These are phyloP conservation scores for Coniferiporia weirii DNA, from an alignment of 1,284 basidiomycete genomes.

Conservation along the genomic window DNA sequence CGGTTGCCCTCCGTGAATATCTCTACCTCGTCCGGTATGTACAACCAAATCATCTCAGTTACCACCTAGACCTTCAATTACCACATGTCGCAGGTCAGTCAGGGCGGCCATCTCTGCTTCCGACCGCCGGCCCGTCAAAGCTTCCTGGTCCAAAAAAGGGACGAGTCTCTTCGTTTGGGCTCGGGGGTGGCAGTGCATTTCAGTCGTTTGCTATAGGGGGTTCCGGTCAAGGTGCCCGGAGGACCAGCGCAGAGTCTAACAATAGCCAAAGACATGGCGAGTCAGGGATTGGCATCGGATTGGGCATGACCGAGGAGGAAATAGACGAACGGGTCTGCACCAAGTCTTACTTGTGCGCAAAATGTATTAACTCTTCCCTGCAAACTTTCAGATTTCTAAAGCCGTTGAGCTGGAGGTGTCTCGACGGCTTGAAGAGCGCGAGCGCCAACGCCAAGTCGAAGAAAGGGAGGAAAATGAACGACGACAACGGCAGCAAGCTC, in stretches of 20 bases:
- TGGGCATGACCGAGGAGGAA: slow-evolving; percentile 54
- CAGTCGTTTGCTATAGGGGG: slow-evolving; percentile 11
- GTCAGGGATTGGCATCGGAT: not conserved
- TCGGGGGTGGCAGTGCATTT: slow-evolving; percentile 9
- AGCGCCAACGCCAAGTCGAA: slow-evolving; percentile 37
- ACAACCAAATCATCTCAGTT: not conserved
- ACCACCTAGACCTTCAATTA: not conserved
- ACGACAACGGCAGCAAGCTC: slow-evolving; percentile 20
- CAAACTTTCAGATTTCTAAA: slow-evolving; percentile 54
- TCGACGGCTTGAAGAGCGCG: slow-evolving; percentile 55
- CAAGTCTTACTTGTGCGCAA: not conserved
- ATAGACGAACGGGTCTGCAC: slow-evolving; percentile 60
- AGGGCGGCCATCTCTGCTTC: slow-evolving; percentile 20
- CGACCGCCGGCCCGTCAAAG: slow-evolving; percentile 17
- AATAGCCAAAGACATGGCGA: slow-evolving; percentile 4
- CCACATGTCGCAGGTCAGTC: slow-evolving; percentile 16
- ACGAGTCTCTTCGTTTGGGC: slow-evolving; percentile 8
- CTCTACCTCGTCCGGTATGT: slow-evolving; percentile 16
- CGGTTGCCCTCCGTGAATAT: slow-evolving; percentile 41
- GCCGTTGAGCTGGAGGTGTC: slow-evolving; percentile 71
- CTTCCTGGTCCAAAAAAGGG: slow-evolving; percentile 16
- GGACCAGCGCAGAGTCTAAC: slow-evolving; percentile 10
- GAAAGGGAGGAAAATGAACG: slow-evolving; percentile 25
- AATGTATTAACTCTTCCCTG: slow-evolving; percentile 8
- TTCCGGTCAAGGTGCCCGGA: slow-evolving; percentile 12